Conservation (phyloP, 192 early-diverging fungal genomes). For the Gonapodya sp. region DNA sequence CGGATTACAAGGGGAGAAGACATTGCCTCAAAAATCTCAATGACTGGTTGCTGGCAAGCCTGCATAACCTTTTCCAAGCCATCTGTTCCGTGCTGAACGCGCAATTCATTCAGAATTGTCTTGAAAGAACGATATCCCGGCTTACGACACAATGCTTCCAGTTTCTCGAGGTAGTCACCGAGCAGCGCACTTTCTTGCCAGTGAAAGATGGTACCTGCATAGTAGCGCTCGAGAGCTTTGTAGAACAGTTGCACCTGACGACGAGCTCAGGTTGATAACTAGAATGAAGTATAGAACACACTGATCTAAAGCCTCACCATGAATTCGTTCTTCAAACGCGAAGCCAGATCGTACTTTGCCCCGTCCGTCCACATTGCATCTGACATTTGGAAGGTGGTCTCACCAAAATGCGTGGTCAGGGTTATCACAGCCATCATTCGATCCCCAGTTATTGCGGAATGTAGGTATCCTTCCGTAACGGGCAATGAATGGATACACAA, state of each 20-base stretch:
- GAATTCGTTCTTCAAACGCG: background rate
- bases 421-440: background rate
- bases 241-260: conserved; percentile 1
- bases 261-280: no score
- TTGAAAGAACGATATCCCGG: background rate
- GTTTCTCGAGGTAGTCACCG: background rate
- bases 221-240: background rate
- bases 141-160: background rate
- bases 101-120: background rate
- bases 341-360: background rate
- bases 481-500: background rate
- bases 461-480: background rate
- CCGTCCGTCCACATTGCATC: background rate
- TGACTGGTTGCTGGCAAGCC: background rate
- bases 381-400: background rate
- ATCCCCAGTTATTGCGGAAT: background rate
- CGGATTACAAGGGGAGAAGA: background rate
- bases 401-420: background rate
- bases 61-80: background rate
- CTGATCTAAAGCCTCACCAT: no score
- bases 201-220: background rate
- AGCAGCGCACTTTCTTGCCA: background rate
- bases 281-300: no score
- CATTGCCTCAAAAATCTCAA: background rate
- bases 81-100: background rate